Percentiles rank a stretch among this genome's conserved stretches.
Conservation (phyloP, 768 basidiomycete species). For the Holtermanniella nyarrowii region DNA sequence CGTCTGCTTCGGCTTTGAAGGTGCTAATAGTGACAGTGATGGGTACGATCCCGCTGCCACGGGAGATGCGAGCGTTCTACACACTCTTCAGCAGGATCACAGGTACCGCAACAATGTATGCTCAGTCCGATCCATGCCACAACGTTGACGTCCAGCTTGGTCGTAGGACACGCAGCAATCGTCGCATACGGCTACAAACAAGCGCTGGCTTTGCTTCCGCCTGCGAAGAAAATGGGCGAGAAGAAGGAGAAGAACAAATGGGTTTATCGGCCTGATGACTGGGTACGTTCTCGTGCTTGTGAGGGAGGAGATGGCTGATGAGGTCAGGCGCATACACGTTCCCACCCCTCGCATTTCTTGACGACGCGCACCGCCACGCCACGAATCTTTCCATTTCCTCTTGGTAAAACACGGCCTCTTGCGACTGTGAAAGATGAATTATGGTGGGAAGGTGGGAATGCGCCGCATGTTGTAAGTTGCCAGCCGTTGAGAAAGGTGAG, state of each 20-base stretch:
- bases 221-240: slow-evolving; percentile 1
- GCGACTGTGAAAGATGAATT: slow-evolving; percentile 18
- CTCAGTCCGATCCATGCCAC: background rate
- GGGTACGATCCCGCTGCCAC: slow-evolving; percentile 4
- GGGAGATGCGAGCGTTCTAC: slow-evolving; percentile 22
- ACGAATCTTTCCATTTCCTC: slow-evolving; percentile 24
- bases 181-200: slow-evolving; percentile 31
- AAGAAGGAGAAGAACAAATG: slow-evolving; percentile 8
- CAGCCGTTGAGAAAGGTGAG: background rate
- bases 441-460: slow-evolving; percentile 28
- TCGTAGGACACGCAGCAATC: slow-evolving; percentile 17
- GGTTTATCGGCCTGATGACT: slow-evolving; percentile 19
- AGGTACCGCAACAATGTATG: slow-evolving; percentile 23
- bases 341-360: slow-evolving; percentile 31
- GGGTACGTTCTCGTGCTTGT: slow-evolving; percentile 12
- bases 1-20: background rate
- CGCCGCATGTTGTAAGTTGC: slow-evolving; percentile 21
- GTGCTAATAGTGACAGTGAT: slow-evolving; percentile 6
- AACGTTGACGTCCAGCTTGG: slow-evolving; percentile 8
- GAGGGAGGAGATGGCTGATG: background rate
- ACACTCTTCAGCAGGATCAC: slow-evolving; percentile 23
- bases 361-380: slow-evolving; percentile 27
- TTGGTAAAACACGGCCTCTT: slow-evolving; percentile 12
- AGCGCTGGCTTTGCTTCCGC: slow-evolving; percentile 15
- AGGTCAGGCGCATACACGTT: slow-evolving; percentile 24